These are phyloP conservation scores for Paramecium tetraurelia DNA, from an alignment of 73 alveolate genomes.

Conservation along the genomic window DNA sequence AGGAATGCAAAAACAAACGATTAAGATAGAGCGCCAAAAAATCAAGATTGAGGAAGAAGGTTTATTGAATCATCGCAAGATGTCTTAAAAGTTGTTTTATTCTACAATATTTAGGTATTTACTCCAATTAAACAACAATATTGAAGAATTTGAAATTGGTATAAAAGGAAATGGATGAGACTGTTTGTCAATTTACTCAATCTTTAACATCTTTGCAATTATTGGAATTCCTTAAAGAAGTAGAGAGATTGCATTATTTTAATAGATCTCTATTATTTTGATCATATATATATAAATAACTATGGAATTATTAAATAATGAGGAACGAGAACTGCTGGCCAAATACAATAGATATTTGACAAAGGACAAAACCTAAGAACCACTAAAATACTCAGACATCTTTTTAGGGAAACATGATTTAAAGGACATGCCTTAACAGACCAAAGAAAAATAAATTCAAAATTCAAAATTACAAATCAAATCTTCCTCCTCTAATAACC, in stretches of 20 bases:
- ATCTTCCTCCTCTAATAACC: neutral
- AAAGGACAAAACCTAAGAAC: neutral
- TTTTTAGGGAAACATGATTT: neutral
- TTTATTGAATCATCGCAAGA: conserved; percentile 28
- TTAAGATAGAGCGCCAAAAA: conserved; percentile 55
- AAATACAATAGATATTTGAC: neutral
- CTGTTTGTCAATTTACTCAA: neutral
- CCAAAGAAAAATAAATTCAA: neutral
- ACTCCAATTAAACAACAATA: neutral
- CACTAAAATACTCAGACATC: neutral
- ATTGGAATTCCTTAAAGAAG: neutral
- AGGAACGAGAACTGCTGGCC: neutral
- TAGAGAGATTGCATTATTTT: neutral
- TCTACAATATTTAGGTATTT: neutral
- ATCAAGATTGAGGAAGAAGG: conserved; percentile 65
- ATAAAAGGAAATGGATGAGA: neutral
- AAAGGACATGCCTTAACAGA: neutral
- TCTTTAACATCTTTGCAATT: neutral
- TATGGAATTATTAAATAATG: neutral
- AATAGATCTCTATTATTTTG: neutral
- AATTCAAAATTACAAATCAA: neutral
- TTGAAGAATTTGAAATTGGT: neutral
- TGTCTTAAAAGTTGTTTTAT: neutral
- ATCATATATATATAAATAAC: neutral
- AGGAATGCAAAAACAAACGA: neutral